Base-by-base conservation (phyloP, 768 basidiomycete species). In the Amanita thiersii region DNA sequence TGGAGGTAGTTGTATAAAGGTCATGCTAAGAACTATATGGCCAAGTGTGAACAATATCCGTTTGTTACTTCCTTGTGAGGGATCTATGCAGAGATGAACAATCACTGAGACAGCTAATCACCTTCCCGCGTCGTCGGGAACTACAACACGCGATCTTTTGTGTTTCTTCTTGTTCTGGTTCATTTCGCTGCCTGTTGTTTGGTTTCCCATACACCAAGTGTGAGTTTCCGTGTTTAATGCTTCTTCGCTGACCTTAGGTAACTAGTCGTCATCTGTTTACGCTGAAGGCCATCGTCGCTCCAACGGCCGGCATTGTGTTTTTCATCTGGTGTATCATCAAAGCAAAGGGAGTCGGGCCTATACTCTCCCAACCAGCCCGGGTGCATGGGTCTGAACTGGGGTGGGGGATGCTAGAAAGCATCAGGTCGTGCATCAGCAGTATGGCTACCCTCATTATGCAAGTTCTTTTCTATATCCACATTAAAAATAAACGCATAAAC, bases 91-190 rank as follows among this genome's bases (percentile, higher is more conserved):
- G 31, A 35, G 4, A 34, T 17, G 2, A 8, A 24, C 5, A 15
- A 4, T 34, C 9, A 20, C 4, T 24, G n/a, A 20, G 31, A 44
- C 49, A 84, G 78, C 75, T 18, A 89, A 89, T 65, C 66, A 70
- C 45, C 69, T 88, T 51, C 80, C 85, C n/a, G 70, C 65, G 17
- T 80, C 78, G 10, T 77, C 83, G 45, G 85, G 86, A 32, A 88
- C 77, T 23, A 82, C 69, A 43, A 80, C 81, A 14, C 71, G 73
- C 40, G 77, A 85, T 61, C 85, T 81, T 50, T 62, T 86, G 64
- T 77, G 77, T 49, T 91, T 91, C 74, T 81, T 91, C 70, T 66
- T 91, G 44, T 92, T 89, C 68, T 90, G 85, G 81, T 61, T 88
- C 20, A 70, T 86, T 28, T 83, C 79, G 23, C 71, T 89, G 21